Evolutionary conservation across 768 basidiomycete species (phyloP).

Genomic region (Leccinum pellstonianum): DNA sequence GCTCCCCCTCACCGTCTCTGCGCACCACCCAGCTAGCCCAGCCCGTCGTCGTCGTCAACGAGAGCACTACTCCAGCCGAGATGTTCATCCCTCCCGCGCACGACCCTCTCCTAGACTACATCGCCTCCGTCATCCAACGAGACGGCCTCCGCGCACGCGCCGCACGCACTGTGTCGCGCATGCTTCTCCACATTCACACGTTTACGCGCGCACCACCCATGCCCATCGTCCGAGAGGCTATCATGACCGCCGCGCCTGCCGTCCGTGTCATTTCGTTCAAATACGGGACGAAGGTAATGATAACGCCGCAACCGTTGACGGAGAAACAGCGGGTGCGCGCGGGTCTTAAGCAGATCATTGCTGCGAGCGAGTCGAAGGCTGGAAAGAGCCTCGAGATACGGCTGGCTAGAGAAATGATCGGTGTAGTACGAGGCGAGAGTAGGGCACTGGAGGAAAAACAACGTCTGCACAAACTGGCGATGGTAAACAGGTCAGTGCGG

Average conservation of each 20-base stretch:
- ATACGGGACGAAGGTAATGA: constrained; percentile 61
- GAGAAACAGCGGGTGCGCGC: constrained; percentile 76
- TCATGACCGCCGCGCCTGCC: constrained; percentile 67
- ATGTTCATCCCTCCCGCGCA: constrained; percentile 69
- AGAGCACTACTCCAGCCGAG: neutral
- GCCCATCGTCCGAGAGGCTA: constrained; percentile 73
- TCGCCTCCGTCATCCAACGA: constrained; percentile 59
- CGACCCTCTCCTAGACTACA: constrained; percentile 70
- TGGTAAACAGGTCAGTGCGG: constrained; percentile 68
- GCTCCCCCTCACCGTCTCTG: neutral
- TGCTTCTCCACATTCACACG: constrained; percentile 69
- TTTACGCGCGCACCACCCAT: constrained; percentile 77
- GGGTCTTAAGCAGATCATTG: constrained; percentile 71
- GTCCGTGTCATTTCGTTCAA: constrained; percentile 60
- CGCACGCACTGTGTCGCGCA: constrained; percentile 52
- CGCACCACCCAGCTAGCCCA: neutral
- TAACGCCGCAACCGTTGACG: constrained; percentile 67
- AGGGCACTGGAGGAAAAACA: constrained; percentile 60
- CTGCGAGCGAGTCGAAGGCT: constrained; percentile 53
- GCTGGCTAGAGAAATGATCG: constrained; percentile 76
- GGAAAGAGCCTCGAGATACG: constrained; percentile 65
- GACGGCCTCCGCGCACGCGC: constrained; percentile 68
- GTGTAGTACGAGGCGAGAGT: constrained; percentile 62
- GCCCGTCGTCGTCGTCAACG: neutral
- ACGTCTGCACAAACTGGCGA: constrained; percentile 64